A percentile compares a stretch with the other conserved stretches of the same genome.
These are phyloP conservation scores for Phoma sp. DNA, from an alignment of 2,329 filamentous ascomycete species.

Conservation along the genomic window DNA sequence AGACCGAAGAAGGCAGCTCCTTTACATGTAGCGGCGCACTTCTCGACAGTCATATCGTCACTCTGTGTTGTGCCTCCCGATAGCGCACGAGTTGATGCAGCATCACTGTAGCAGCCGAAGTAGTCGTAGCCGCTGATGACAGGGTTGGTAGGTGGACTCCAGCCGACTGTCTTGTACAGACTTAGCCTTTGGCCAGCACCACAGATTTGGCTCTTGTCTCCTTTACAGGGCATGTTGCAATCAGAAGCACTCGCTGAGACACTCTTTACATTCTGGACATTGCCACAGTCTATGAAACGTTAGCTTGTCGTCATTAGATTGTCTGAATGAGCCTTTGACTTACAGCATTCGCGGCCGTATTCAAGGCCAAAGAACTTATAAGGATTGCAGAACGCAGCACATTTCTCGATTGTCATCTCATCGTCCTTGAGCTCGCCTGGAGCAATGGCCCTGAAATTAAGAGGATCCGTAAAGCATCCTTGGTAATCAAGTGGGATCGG, in stretches of 20 bases:
- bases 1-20: slow-evolving; percentile 47
- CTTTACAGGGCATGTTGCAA: slow-evolving; percentile 32
- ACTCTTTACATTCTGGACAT: slow-evolving; percentile 20
- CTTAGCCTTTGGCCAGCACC: slow-evolving; percentile 32
- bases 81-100: slow-evolving; percentile 26
- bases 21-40: slow-evolving; percentile 38
- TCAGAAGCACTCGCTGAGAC: slow-evolving; percentile 19
- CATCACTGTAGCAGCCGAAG: slow-evolving; percentile 52
- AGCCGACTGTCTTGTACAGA: slow-evolving; percentile 47
- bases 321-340: neutral
- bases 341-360: slow-evolving; percentile 27
- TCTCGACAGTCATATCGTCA: slow-evolving; percentile 44
- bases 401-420: slow-evolving; percentile 30
- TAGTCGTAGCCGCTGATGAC: slow-evolving; percentile 30
- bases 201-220: slow-evolving; percentile 24
- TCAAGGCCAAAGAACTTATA: slow-evolving; percentile 34
- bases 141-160: slow-evolving; percentile 31
- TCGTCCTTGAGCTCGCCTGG: slow-evolving; percentile 16
- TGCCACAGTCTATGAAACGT: slow-evolving; percentile 20
- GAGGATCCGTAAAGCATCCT: slow-evolving; percentile 31
- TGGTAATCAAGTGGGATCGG: slow-evolving; percentile 21
- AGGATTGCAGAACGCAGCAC: slow-evolving; percentile 25
- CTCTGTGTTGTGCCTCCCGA: slow-evolving; percentile 45
- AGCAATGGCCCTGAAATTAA: slow-evolving; percentile 22
- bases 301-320: neutral